Evolutionary conservation across 1,284 basidiomycete species (phyloP).

Genomic region (Pseudozyma tsukubaensis): DNA sequence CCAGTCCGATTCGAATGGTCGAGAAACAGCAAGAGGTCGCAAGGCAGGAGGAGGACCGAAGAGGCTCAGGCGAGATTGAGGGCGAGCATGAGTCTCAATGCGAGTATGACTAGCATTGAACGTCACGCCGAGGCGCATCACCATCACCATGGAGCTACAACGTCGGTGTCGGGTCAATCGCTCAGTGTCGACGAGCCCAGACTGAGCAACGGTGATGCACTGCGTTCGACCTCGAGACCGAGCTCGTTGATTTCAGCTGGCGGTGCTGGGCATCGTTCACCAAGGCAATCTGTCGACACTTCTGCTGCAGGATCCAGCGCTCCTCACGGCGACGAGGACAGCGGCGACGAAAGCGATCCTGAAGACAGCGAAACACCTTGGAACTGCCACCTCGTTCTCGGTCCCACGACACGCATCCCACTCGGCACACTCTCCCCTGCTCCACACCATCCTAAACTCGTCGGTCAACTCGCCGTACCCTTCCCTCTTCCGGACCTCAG

Average conservation of each 20-base stretch:
- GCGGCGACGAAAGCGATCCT: slow-evolving; percentile 75
- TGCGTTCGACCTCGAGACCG: slow-evolving; percentile 25
- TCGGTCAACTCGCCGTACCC: slow-evolving; percentile 88
- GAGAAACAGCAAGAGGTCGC: slow-evolving; percentile 33
- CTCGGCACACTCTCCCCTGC: slow-evolving; percentile 78
- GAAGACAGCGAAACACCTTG: slow-evolving; percentile 96
- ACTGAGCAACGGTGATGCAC: slow-evolving; percentile 23
- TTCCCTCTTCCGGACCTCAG: slow-evolving; percentile 75
- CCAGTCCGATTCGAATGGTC: slow-evolving; percentile 65
- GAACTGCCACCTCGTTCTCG: slow-evolving; percentile 76
- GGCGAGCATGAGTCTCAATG: slow-evolving; percentile 38
- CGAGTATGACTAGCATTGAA: slow-evolving; percentile 35
- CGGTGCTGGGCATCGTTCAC: slow-evolving; percentile 20
- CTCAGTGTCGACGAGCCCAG: slow-evolving; percentile 14
- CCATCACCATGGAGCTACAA: slow-evolving; percentile 7
- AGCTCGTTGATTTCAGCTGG: slow-evolving; percentile 30
- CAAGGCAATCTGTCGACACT: slow-evolving; percentile 38
- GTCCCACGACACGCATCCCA: slow-evolving; percentile 61
- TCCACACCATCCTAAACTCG: slow-evolving; percentile 94
- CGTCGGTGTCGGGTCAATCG: slow-evolving; percentile 27
- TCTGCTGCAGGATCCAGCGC: slow-evolving; percentile 38
- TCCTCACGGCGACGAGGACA: slow-evolving; percentile 35
- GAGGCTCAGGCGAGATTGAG: slow-evolving; percentile 33
- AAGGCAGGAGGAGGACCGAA: slow-evolving; percentile 13
- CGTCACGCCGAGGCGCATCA: slow-evolving; percentile 9